Base-by-base conservation (phyloP, 1,139 yeast genomes). In the Lodderomyces beijingensis region DNA sequence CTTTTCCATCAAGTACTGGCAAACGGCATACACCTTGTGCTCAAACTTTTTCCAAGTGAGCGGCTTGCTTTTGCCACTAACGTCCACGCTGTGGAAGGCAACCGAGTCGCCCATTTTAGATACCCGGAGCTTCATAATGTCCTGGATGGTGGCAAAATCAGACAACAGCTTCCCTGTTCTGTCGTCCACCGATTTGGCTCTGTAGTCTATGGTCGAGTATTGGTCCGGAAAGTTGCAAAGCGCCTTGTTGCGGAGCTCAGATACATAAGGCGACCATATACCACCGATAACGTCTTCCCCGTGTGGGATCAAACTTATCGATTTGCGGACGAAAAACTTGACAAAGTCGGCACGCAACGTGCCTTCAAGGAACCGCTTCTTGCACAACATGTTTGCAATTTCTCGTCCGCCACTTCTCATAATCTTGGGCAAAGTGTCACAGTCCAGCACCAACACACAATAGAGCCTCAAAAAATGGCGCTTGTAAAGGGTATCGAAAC, bases 381-480 rank as follows among this genome's bases (percentile, higher is more conserved):
- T 87, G 45, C 96, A 89, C 31, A 93, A 69, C 79, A 89, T 86
- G 46, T 89, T 91, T 2, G 98, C 97, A 44, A 91, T 84, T 49
- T 93, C 98, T 20, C 82, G 68, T 9, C 94, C 79, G 5, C 96
- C 96, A 56, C 87, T 79, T 48, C 93, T 65, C 53, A 79, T 68
- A 16, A 86, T 82, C 49, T 95, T 74, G 2, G 98, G 96, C 23
- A 93, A 65, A 0, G 89, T 70, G 41, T 86, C 88, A 23, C 87
- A 80, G 24, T 88, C 83, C 2, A 91, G 84, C 3, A 89, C 80
- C 40, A 87, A 52, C 4, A 88, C 81, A 55, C 96, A 88, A 50
- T 83, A 85, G 2, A 89, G 76, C 31, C 94, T 70, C 27, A 91
- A 79, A 40, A 74, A 72, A 52, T 91, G 96, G 24, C 77, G 74